Conservation (phyloP, 176 grass and related monocot species). For the Hyparrhenia diplandra region DNA sequence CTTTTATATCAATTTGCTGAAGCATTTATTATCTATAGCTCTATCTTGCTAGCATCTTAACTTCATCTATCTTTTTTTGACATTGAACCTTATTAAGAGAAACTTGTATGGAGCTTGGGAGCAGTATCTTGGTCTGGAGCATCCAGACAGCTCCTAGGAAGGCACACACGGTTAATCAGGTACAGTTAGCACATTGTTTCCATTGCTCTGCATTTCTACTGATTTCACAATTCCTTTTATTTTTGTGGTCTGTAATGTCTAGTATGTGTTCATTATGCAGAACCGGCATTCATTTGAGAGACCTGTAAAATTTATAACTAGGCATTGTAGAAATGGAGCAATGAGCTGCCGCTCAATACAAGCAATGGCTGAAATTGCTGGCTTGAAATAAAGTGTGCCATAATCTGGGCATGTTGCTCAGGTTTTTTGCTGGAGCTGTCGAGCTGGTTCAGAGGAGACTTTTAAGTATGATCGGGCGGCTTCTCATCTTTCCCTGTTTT, state of each 20-base stretch:
- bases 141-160: constrained; percentile 82
- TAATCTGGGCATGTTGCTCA: no score
- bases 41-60: neutral
- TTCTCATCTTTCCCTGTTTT: constrained; percentile 19
- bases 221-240: neutral
- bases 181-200: constrained; percentile 9
- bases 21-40: constrained; percentile 3
- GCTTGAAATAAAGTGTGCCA: constrained; percentile 32
- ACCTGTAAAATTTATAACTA: constrained; percentile 99
- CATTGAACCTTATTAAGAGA: constrained; percentile 53
- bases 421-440: constrained; percentile 21
- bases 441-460: constrained; percentile 21
- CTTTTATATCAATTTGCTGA: constrained; percentile 16
- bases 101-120: constrained; percentile 99
- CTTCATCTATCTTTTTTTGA: neutral
- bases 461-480: constrained; percentile 9
- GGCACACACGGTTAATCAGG: constrained; percentile 76
- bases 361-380: constrained; percentile 20
- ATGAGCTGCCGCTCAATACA: constrained; percentile 6
- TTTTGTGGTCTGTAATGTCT: neutral
- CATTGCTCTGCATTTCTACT: neutral
- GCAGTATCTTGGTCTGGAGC: constrained; percentile 96
- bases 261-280: constrained; percentile 41
- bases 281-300: constrained; percentile 92
- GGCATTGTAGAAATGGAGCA: neutral